phyloP scores from a whole-genome alignment of 2,329 filamentous ascomycete species.

The Domatiomyces globalis region DNA sequence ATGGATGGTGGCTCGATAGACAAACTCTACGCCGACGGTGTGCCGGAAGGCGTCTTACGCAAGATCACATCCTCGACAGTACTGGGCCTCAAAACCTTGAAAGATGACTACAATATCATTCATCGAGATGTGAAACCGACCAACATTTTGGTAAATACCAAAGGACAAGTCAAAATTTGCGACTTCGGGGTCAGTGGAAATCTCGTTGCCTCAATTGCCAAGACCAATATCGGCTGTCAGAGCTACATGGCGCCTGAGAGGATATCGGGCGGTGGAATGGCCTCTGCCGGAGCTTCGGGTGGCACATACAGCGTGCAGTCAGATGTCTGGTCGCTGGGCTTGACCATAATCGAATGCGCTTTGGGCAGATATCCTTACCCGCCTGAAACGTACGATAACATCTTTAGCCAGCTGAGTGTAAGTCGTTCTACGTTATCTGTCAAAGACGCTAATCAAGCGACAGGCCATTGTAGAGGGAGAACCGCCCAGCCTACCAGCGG shows the following conservation, averaged over 20 bases:
- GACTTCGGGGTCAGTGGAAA: conserved; percentile 97
- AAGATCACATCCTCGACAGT: conserved; percentile 86
- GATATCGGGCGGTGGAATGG: conserved; percentile 73
- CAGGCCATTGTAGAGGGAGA: conserved; percentile 96
- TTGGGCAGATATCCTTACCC: conserved; percentile 92
- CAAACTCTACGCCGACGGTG: conserved; percentile 80
- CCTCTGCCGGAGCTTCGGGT: conserved; percentile 53
- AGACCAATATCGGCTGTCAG: conserved; percentile 97
- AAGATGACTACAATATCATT: conserved; percentile 98
- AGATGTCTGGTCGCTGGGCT: conserved; percentile 90
- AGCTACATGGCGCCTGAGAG: conserved; percentile 98
- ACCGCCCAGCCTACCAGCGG: conserved; percentile 70
- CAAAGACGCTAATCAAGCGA: not conserved
- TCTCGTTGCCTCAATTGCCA: conserved; percentile 89
- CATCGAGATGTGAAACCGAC: conserved; percentile 97
- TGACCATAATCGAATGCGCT: conserved; percentile 92
- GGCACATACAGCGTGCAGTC: conserved; percentile 96
- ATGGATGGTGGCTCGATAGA: conserved; percentile 98
- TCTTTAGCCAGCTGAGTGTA: conserved; percentile 93
- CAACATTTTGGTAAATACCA: conserved; percentile 87
- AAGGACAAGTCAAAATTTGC: conserved; percentile 91
- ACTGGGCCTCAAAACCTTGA: conserved; percentile 80
- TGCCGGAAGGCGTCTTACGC: conserved; percentile 73
- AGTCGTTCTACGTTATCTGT: conserved; percentile 30
- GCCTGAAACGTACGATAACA: conserved; percentile 93